Conservation (phyloP, 108 stramenopile genomes). For the Seminavis robusta region DNA sequence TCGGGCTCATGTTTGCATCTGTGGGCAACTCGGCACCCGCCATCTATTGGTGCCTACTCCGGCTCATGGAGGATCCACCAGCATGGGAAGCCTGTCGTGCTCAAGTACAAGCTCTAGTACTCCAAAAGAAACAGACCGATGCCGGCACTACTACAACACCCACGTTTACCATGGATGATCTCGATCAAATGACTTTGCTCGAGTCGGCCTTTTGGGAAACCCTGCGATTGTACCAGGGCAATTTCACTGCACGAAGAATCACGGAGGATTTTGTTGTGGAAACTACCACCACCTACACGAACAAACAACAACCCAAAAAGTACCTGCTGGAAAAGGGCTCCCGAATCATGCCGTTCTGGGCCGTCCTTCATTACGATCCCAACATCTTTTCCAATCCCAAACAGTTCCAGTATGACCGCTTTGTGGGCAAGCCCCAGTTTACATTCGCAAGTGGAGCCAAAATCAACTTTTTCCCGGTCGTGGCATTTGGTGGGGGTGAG, state of each 20-base stretch:
- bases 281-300: too few relatives aligned
- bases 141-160: too few relatives aligned
- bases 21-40: constrained; percentile 22
- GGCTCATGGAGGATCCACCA: constrained; percentile 2
- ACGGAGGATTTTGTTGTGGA: constrained; percentile 13
- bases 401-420: constrained; percentile 18
- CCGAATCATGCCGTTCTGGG: constrained; percentile 13
- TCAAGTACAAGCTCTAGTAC: not conserved
- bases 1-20: constrained; percentile 12
- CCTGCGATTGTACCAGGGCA: constrained; percentile 15
- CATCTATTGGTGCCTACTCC: constrained; percentile 15
- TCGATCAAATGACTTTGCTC: constrained; percentile 10
- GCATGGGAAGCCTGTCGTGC: constrained; percentile 2
- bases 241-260: constrained; percentile 8
- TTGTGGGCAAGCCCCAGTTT: constrained; percentile 2
- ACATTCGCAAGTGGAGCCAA: not conserved
- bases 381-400: constrained; percentile 16
- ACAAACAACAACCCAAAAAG: too few relatives aligned
- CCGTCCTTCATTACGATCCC: constrained; percentile 7
- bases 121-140: not conserved
- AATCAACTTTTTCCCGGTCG: not conserved
- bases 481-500: constrained; percentile 24
- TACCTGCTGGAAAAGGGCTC: constrained; percentile 23
- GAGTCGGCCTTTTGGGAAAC: constrained; percentile 16
- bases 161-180: constrained; percentile 26